phyloP scores from a whole-genome alignment of 768 basidiomycete genomes.

The Sistotremastrum suecicum region DNA sequence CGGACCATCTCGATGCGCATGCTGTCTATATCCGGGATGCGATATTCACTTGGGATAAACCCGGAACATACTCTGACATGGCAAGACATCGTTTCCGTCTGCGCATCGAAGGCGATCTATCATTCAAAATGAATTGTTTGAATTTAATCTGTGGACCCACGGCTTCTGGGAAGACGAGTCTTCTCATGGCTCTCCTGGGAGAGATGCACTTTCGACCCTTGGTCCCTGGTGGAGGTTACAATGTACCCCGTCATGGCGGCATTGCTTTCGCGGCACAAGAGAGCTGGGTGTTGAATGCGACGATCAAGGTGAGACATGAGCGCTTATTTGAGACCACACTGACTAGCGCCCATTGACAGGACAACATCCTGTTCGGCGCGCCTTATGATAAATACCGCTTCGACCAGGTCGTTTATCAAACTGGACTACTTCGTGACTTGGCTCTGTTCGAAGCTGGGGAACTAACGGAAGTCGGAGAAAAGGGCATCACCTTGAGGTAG shows the following conservation, averaged over 20 bases:
- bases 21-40: no score
- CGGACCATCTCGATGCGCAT: no score
- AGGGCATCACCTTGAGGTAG: conserved; percentile 23
- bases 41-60: no score
- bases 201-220: conserved; percentile 19
- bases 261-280: conserved; percentile 36
- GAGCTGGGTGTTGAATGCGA: conserved; percentile 34
- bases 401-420: conserved; percentile 34
- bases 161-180: conserved; percentile 43
- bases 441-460: conserved; percentile 21
- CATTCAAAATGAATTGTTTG: no score
- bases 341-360: conserved; percentile 19
- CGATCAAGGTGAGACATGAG: conserved; percentile 12
- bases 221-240: conserved; percentile 24
- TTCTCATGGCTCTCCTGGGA: conserved; percentile 50
- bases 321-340: no score
- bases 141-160: no score
- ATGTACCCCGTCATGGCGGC: conserved; percentile 28
- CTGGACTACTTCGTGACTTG: conserved; percentile 20
- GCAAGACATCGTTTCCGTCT: no score
- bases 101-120: no score
- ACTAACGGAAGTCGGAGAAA: conserved; percentile 27
- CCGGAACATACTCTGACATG: no score
- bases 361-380: conserved; percentile 38
- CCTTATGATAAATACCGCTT: conserved; percentile 31